Conservation (phyloP, 2,329 filamentous ascomycete species). For the Diaporthe vaccinii region DNA sequence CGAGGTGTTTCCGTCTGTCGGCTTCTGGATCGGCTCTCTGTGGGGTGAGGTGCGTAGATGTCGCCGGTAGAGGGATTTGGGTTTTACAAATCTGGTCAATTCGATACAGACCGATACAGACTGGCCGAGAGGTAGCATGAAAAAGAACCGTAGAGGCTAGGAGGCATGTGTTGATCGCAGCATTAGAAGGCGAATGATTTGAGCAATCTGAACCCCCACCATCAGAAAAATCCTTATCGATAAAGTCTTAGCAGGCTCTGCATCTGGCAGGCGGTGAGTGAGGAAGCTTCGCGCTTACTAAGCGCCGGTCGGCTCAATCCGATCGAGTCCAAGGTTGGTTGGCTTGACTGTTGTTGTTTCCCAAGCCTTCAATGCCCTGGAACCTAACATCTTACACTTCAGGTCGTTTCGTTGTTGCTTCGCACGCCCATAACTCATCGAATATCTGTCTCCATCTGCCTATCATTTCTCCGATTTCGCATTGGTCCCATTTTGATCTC, state of each 20-base stretch:
- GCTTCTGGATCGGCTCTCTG: background rate
- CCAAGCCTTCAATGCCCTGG: background rate
- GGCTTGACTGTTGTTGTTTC: constrained; percentile 18
- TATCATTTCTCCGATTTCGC: background rate
- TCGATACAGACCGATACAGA: too few species aligned
- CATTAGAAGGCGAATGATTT: background rate
- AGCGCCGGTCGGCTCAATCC: background rate
- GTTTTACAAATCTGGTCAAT: fast-evolving
- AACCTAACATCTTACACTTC: background rate
- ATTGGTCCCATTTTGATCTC: too few species aligned
- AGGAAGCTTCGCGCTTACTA: background rate
- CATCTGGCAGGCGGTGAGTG: background rate
- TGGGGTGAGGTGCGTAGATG: background rate
- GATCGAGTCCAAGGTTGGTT: background rate
- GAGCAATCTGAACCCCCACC: constrained; percentile 15
- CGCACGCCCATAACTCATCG: background rate
- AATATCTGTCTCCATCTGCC: background rate
- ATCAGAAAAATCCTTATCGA: constrained; percentile 25
- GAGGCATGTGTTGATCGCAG: background rate
- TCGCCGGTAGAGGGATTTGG: fast-evolving
- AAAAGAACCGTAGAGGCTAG: background rate
- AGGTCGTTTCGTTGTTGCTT: background rate
- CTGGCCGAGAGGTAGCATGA: background rate
- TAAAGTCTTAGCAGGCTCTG: background rate
- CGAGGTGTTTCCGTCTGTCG: background rate